Percentiles rank a stretch among this genome's conserved stretches.
These are phyloP conservation scores for Sporobolomyces phaffii DNA, from an alignment of 768 basidiomycete genomes.

Conservation along the genomic window DNA sequence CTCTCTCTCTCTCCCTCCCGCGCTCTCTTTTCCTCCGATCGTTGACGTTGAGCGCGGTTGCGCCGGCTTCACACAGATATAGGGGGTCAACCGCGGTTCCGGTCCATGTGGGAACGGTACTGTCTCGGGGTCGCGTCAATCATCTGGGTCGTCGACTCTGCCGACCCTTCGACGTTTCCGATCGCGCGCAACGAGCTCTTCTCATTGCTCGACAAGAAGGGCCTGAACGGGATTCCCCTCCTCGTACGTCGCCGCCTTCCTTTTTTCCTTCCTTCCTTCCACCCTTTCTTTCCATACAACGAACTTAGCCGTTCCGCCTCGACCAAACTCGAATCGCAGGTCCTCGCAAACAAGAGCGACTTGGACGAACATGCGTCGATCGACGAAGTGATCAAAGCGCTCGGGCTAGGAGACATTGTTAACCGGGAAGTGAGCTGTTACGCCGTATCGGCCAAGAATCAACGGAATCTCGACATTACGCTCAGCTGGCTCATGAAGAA, in stretches of 20 bases:
- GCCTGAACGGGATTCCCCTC: slow-evolving; percentile 25
- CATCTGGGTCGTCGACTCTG: slow-evolving; percentile 32
- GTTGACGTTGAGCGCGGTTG: no score
- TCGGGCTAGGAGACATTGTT: slow-evolving; percentile 5
- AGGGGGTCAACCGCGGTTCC: slow-evolving; percentile 36
- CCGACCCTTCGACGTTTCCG: slow-evolving; percentile 28
- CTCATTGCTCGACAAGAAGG: slow-evolving; percentile 16
- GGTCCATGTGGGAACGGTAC: slow-evolving; percentile 40
- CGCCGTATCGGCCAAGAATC: slow-evolving; percentile 32
- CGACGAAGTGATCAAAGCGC: slow-evolving; percentile 28
- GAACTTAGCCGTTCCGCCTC: neutral
- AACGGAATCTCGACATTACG: slow-evolving; percentile 33
- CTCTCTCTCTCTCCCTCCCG: neutral
- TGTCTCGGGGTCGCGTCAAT: slow-evolving; percentile 34
- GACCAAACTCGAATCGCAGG: no score
- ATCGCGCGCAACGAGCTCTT: slow-evolving; percentile 21
- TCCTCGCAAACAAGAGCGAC: slow-evolving; percentile 38
- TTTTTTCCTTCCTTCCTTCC: neutral
- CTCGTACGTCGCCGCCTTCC: slow-evolving; percentile 8
- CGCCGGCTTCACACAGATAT: slow-evolving; percentile 13
- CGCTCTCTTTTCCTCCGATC: neutral
- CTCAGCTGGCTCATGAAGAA: slow-evolving; percentile 24
- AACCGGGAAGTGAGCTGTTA: slow-evolving; percentile 37
- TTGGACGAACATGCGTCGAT: slow-evolving; percentile 18
- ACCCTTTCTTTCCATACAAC: neutral